Evolutionary conservation across 768 basidiomycete genomes (phyloP).

Genomic region (Fomitopsis pulvina): DNA sequence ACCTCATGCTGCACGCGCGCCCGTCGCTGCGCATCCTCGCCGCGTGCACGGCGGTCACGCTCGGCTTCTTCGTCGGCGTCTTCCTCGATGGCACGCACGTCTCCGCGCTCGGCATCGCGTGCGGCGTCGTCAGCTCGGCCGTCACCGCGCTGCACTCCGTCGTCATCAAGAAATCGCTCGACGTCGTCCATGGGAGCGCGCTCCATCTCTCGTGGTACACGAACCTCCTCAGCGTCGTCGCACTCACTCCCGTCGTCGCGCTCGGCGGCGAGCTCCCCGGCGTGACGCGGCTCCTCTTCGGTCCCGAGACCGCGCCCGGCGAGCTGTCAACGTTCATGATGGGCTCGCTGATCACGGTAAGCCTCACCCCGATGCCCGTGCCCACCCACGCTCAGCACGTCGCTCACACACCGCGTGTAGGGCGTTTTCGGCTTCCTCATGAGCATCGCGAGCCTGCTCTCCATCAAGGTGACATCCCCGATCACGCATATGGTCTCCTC

Average conservation of each 20-base stretch:
- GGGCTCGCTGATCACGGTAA: conserved; percentile 75
- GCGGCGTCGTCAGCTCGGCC: conserved; percentile 80
- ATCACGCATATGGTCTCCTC: conserved; percentile 98
- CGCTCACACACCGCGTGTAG: conserved; percentile 28
- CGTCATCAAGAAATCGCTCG: conserved; percentile 84
- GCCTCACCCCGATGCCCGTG: conserved; percentile 20
- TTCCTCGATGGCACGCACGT: conserved; percentile 66
- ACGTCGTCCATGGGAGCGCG: conserved; percentile 76
- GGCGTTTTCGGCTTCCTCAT: conserved; percentile 89
- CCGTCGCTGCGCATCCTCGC: conserved; percentile 71
- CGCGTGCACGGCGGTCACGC: conserved; percentile 76
- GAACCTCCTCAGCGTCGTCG: conserved; percentile 71
- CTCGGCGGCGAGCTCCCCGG: conserved; percentile 70
- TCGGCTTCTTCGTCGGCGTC: conserved; percentile 89
- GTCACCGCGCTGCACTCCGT: conserved; percentile 90
- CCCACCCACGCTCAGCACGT: not conserved
- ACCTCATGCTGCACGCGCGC: conserved; percentile 63
- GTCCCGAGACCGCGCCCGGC: conserved; percentile 29
- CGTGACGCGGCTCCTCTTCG: conserved; percentile 54
- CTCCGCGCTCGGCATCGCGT: conserved; percentile 59
- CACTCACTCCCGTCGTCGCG: conserved; percentile 67
- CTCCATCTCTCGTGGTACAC: conserved; percentile 89
- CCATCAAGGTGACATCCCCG: conserved; percentile 95
- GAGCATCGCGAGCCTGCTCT: conserved; percentile 87
- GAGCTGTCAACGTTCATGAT: conserved; percentile 61